Percentiles rank a stretch among this genome's conserved stretches.
These are phyloP conservation scores for Cercospora zeina DNA, from an alignment of 2,329 filamentous ascomycete genomes.

Conservation along the genomic window DNA sequence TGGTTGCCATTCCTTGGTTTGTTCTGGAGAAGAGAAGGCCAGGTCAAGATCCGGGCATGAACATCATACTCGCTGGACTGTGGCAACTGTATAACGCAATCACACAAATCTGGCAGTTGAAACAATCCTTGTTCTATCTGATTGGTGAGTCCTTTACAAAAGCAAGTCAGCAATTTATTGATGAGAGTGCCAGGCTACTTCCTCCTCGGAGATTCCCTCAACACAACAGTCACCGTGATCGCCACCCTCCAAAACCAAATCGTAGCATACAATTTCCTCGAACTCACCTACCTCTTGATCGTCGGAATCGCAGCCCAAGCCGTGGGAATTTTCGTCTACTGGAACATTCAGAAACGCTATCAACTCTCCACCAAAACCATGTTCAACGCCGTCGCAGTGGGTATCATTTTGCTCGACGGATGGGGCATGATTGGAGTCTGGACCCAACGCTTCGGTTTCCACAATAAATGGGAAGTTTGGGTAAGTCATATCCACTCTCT, in stretches of 20 bases:
- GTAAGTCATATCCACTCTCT: neutral
- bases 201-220: constrained; percentile 67
- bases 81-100: constrained; percentile 62
- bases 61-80: constrained; percentile 60
- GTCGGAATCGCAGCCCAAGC: constrained; percentile 66
- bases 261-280: constrained; percentile 64
- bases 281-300: constrained; percentile 65
- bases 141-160: constrained; percentile 48
- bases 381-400: constrained; percentile 65
- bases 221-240: constrained; percentile 69
- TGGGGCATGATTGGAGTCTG: constrained; percentile 63
- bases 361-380: constrained; percentile 64
- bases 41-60: constrained; percentile 55
- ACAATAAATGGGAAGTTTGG: constrained; percentile 31
- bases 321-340: constrained; percentile 63
- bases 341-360: constrained; percentile 58
- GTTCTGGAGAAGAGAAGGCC: constrained; percentile 63
- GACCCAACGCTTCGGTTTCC: constrained; percentile 50
- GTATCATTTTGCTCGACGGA: constrained; percentile 60
- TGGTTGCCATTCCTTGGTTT: constrained; percentile 67
- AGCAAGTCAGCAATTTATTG: neutral
- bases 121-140: constrained; percentile 66
- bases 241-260: constrained; percentile 65
- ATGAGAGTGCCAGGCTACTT: constrained; percentile 55
- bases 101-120: constrained; percentile 62